Evolutionary conservation across 2,329 filamentous ascomycete genomes (phyloP).

Genomic region (Scolecobasidium constrictum): DNA sequence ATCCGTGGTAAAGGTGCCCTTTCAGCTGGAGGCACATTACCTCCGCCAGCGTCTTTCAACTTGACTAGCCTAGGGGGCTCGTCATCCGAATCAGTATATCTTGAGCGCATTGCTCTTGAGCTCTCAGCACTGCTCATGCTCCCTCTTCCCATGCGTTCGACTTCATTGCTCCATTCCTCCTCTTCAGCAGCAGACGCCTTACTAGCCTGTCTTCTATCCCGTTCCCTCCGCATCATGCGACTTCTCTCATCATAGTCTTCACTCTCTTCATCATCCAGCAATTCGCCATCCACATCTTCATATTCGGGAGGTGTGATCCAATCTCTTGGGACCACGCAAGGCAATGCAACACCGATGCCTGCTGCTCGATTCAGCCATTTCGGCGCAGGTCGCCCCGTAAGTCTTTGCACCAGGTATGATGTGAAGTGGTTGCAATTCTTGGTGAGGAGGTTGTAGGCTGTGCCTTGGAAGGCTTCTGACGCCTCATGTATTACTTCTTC

Average conservation of each 20-base stretch:
- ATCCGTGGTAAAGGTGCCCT: slow-evolving; percentile 7
- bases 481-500: slow-evolving; percentile 57
- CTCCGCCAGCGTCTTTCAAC: slow-evolving; percentile 5
- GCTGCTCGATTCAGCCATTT: slow-evolving; percentile 74
- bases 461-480: slow-evolving; percentile 63
- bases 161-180: slow-evolving; percentile 2
- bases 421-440: slow-evolving; percentile 89
- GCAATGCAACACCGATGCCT: slow-evolving; percentile 69
- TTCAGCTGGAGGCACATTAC: slow-evolving; percentile 6
- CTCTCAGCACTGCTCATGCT: neutral
- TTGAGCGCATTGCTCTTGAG: neutral
- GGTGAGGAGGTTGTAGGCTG: slow-evolving; percentile 69
- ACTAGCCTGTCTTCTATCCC: slow-evolving; percentile 9
- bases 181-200: slow-evolving; percentile 3
- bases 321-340: slow-evolving; percentile 71
- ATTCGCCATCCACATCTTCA: slow-evolving; percentile 59
- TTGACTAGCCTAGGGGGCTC: neutral
- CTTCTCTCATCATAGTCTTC: slow-evolving; percentile 48
- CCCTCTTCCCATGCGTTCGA: slow-evolving; percentile 7
- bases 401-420: slow-evolving; percentile 58
- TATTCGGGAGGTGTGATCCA: slow-evolving; percentile 74
- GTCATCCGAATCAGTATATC: neutral
- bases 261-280: slow-evolving; percentile 44
- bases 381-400: slow-evolving; percentile 61
- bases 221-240: slow-evolving; percentile 43